Base-by-base conservation (phyloP, 2,329 filamentous ascomycete genomes). In the Hypoxylon sp. region DNA sequence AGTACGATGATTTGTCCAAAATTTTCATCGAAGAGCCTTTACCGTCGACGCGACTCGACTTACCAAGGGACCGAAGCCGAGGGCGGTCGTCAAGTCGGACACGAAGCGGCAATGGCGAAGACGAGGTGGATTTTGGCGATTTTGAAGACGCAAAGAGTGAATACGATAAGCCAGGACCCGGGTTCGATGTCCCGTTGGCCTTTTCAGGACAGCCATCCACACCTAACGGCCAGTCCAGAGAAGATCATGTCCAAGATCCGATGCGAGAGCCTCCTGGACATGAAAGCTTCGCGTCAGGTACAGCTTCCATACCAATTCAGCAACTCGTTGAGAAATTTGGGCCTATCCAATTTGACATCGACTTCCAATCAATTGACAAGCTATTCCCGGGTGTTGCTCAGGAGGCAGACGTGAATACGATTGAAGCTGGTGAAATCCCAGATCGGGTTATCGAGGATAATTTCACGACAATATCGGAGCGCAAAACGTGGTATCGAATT, bases 401-500 rank as follows among this genome's bases (percentile, higher is more conserved):
- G 18, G 33, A 52, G n/a, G 11, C 26, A 14, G 24, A 49, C 14
- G 57, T 45, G 9, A 50, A 64, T 20, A 22, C 53, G 55, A 40
- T 16, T 2, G 51, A 66, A 7, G 56, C 74, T 20, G 67, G 71
- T 1, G 73, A 80, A 0, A 71, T 86, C 0, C 76, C 84, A 0
- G 84, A 86, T 28, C 75, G 79, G 28, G 74, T 84, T 45, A 79
- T 86, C 16, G 75, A 75, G 28, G 85, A 89, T 72, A 84, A 79
- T 26, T 89, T 89, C 64, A 78, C 79, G 3, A 80, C 81, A 2
- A 82, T 84, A 2, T 83, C 84, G 2, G 83, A 90, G 74, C 86
- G 89, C 50, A 89, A 87, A 71, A 81, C 82, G 6, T 91, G 89
- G 89, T 89, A 90, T 68, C 85, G 87, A 18, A 76, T 90, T 16